phyloP scores from a whole-genome alignment of 2,329 filamentous ascomycete species.

The Cytospora schulzeri region DNA sequence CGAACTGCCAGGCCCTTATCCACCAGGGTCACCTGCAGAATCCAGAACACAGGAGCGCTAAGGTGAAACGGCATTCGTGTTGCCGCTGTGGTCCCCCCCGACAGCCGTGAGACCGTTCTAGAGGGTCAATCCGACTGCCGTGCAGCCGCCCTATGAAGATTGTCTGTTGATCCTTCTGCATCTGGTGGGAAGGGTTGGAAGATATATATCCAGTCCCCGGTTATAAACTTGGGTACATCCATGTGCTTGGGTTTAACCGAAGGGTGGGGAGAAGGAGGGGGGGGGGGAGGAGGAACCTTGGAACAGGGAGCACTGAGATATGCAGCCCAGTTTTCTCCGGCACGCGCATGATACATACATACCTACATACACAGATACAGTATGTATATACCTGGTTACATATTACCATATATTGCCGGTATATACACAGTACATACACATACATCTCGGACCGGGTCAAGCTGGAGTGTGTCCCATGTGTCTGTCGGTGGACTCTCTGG shows the following conservation, averaged over 20 bases:
- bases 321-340: neutral
- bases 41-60: neutral
- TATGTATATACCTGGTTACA: too few species aligned
- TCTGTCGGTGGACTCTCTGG: neutral
- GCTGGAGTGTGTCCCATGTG: neutral
- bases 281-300: too few species aligned
- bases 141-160: slow-evolving; percentile 10
- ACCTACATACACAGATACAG: too few species aligned
- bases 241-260: too few species aligned
- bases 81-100: slow-evolving; percentile 18
- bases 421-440: too few species aligned
- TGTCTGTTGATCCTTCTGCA: neutral
- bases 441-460: too few species aligned
- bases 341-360: neutral
- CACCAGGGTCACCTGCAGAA: slow-evolving; percentile 22
- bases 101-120: slow-evolving; percentile 20
- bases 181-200: neutral
- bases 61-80: slow-evolving; percentile 23
- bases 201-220: too few species aligned
- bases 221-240: too few species aligned
- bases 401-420: too few species aligned
- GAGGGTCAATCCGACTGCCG: slow-evolving; percentile 25
- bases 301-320: neutral
- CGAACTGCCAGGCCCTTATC: neutral
- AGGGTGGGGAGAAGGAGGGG: too few species aligned